Evolutionary conservation across 2,329 filamentous ascomycete species (phyloP).

Genomic region (Coniochaeta prunicola): DNA sequence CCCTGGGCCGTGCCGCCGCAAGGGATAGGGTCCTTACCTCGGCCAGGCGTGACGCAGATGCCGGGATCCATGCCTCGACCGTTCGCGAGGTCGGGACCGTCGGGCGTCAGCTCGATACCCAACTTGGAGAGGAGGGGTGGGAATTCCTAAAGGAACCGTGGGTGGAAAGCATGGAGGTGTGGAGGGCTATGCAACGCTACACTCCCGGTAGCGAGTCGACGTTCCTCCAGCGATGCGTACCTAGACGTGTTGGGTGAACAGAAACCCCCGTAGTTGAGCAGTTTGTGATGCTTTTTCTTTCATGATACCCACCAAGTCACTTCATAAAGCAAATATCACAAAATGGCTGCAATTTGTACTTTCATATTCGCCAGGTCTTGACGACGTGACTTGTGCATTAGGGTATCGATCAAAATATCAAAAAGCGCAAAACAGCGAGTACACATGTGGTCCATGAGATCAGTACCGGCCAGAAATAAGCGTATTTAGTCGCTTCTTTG

Average conservation of each 20-base stretch:
- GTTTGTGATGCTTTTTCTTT: too few species aligned
- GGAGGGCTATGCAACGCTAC: too few species aligned
- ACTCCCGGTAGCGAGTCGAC: too few species aligned
- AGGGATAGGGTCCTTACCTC: background rate
- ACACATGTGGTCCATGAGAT: background rate
- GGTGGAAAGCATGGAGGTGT: too few species aligned
- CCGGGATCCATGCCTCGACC: slow-evolving; percentile 21
- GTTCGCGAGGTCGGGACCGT: background rate
- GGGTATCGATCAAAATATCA: slow-evolving; percentile 2
- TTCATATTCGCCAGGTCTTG: too few species aligned
- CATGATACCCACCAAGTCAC: too few species aligned
- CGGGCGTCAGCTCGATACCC: background rate
- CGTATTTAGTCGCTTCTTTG: background rate
- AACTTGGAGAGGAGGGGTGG: background rate
- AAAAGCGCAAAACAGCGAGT: background rate
- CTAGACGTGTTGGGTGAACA: too few species aligned
- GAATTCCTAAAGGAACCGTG: background rate
- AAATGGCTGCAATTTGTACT: background rate
- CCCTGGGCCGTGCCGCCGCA: slow-evolving; percentile 13
- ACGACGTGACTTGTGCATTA: background rate
- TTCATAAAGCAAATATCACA: too few species aligned
- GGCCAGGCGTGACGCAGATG: slow-evolving; percentile 13
- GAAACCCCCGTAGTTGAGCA: too few species aligned
- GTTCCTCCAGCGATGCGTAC: too few species aligned
- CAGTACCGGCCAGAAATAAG: background rate